Conservation (phyloP, 2,329 filamentous ascomycete species). For the Aspergillus japonicus region DNA sequence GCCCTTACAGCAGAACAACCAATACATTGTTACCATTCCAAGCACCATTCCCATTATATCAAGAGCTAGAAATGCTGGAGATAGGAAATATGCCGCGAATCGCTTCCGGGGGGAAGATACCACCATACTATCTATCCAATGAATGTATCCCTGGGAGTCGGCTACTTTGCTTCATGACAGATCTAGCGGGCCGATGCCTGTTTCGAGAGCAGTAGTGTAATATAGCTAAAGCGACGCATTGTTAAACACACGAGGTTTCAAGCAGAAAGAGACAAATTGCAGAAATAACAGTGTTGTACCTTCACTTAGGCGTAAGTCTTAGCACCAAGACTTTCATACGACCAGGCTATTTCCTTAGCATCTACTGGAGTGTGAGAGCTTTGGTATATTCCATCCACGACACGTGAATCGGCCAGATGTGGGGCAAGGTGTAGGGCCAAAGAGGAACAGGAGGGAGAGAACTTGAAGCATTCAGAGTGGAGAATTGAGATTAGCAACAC, state of each 20-base stretch:
- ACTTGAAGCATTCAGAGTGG: conserved; percentile 14
- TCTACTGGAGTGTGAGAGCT: background rate
- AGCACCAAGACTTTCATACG: background rate
- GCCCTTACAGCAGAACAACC: no score
- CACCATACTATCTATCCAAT: background rate
- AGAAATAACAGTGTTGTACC: background rate
- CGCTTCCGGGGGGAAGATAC: background rate
- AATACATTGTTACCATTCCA: no score
- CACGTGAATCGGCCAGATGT: background rate
- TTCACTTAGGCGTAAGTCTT: background rate
- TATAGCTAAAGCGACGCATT: background rate
- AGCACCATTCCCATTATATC: no score
- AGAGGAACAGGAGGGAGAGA: conserved; percentile 12
- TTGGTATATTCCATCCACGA: background rate
- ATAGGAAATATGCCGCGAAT: no score
- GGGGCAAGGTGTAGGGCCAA: background rate
- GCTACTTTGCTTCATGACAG: background rate
- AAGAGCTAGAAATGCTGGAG: no score
- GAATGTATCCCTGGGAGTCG: background rate
- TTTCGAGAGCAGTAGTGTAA: background rate
- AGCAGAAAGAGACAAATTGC: background rate
- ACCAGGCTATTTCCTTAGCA: conserved; percentile 1
- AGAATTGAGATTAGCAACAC: conserved; percentile 64
- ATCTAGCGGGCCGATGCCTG: background rate
- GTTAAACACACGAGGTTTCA: background rate